phyloP scores from a whole-genome alignment of 1,139 yeast species.

The Saccharomyces hybrid region DNA sequence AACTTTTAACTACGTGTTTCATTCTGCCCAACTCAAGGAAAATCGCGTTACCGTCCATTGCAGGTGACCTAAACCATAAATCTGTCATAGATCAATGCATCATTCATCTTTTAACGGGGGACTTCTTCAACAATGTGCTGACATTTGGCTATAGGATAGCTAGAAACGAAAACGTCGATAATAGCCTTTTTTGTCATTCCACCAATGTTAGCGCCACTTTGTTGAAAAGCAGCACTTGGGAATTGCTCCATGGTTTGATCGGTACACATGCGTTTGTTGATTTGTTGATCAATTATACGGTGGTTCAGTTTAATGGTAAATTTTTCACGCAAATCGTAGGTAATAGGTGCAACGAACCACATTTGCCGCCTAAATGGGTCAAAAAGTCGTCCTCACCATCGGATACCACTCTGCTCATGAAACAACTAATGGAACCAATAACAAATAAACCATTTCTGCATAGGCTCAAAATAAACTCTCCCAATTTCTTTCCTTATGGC shows the following conservation, averaged over 20 bases:
- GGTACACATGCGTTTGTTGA: slow-evolving; percentile 23
- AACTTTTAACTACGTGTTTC: slow-evolving; percentile 10
- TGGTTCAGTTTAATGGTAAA: slow-evolving; percentile 15
- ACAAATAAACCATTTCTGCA: not conserved
- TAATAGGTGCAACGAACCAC: slow-evolving; percentile 19
- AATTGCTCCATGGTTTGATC: slow-evolving; percentile 17
- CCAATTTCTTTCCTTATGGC: slow-evolving; percentile 3
- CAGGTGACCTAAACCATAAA: slow-evolving; percentile 8
- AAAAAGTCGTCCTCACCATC: not conserved
- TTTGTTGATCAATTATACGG: slow-evolving; percentile 21
- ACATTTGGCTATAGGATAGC: slow-evolving; percentile 25
- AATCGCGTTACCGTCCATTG: slow-evolving; percentile 6
- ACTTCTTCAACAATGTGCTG: slow-evolving; percentile 19
- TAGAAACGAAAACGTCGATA: slow-evolving; percentile 12
- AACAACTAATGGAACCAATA: not conserved
- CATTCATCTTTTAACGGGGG: slow-evolving; percentile 12
- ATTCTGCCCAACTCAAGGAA: slow-evolving; percentile 9
- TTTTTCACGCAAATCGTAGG: slow-evolving; percentile 24
- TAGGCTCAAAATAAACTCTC: not conserved
- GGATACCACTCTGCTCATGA: not conserved
- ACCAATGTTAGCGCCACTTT: slow-evolving; percentile 18
- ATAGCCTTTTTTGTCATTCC: slow-evolving; percentile 18
- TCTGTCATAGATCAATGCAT: slow-evolving; percentile 23
- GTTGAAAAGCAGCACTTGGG: slow-evolving; percentile 22
- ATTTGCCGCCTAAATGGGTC: slow-evolving; percentile 18